Evolutionary conservation across 2,329 filamentous ascomycete species (phyloP), one percentile per base, ranked within the genome.

Genomic region (Septoria petroselini): DNA sequence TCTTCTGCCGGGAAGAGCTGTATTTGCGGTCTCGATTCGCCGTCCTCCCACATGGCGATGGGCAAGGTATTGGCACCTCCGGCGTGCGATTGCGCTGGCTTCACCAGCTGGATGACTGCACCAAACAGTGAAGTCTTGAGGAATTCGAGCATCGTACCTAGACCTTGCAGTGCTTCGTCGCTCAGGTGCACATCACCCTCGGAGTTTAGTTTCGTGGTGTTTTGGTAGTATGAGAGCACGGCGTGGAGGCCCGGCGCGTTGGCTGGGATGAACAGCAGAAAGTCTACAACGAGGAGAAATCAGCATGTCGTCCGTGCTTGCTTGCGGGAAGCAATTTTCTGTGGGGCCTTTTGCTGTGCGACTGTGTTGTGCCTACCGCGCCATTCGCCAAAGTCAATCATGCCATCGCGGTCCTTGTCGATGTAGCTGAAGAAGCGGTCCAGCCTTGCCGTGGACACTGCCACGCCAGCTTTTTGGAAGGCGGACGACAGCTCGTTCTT

Each of bases 141-240:
- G 73, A 81, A 83, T 51, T 71, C 73, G 66, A 72, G 65, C 69
- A 77, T 78, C 82, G 79, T 96, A 95, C 91, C 91, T 91, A 95
- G 77, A 74, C 91, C 88, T 78, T 95, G 82, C 66, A 95, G 81
- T 68, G 85, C 86, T 69, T 95, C 89, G 74, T 95, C 91, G 75
- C 85, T 88, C 64, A 97, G 84, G 64, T 88, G 79, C 61, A 93
- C 93, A 74, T 97, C 93, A 70, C 93, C 93, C 77, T 98, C 93
- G 54, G 89, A 78, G 65, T 88, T 95, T 68, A 98, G 78, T 70
- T 87, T 90, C 66, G 94, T 84, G 60, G 91, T 88, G 41, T 89
- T 86, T 51, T 87, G 85, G 71, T 95, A 98, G 72, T 94, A 97
- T 43, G 88, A 91, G 62, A 96, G 76, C 48, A 96, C 86, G 45